These are phyloP conservation scores for Suhomyces yuchorum DNA, from an alignment of 1,139 yeast species.

Conservation along the genomic window DNA sequence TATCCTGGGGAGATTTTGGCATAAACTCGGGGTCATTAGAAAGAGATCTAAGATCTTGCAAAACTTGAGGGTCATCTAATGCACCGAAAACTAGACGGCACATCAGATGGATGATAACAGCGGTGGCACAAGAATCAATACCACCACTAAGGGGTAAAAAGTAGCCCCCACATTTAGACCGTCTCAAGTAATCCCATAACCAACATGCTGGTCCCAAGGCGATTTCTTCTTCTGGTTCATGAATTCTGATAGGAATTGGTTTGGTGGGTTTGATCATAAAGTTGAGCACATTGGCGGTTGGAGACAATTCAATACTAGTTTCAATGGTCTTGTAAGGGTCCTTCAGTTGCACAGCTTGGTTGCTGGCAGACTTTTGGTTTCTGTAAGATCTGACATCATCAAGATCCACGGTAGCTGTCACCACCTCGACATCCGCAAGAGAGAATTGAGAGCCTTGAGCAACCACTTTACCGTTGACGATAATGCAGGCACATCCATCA, in stretches of 20 bases:
- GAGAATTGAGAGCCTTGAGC: slow-evolving; percentile 95
- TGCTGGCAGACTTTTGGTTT: slow-evolving; percentile 72
- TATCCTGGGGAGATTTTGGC: slow-evolving; percentile 74
- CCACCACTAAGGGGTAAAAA: slow-evolving; percentile 96
- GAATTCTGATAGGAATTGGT: slow-evolving; percentile 56
- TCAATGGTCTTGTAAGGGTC: slow-evolving; percentile 61
- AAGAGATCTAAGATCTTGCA: slow-evolving; percentile 68
- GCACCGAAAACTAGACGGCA: slow-evolving; percentile 79
- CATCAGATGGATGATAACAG: slow-evolving; percentile 92
- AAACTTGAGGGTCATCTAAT: slow-evolving; percentile 63
- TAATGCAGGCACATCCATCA: slow-evolving; percentile 95
- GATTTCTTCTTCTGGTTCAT: slow-evolving; percentile 90
- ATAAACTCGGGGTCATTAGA: slow-evolving; percentile 59
- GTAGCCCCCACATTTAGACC: slow-evolving; percentile 87
- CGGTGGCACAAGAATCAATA: slow-evolving; percentile 96
- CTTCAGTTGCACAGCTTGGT: slow-evolving; percentile 63
- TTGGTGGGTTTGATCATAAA: slow-evolving; percentile 64
- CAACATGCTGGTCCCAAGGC: slow-evolving; percentile 99
- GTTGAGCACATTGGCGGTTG: slow-evolving; percentile 58
- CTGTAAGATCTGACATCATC: slow-evolving; percentile 89
- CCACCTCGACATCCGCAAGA: slow-evolving; percentile 86
- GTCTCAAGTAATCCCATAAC: slow-evolving; percentile 96
- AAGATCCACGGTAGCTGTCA: slow-evolving; percentile 89
- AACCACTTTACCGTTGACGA: slow-evolving; percentile 85
- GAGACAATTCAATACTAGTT: slow-evolving; percentile 63